These are phyloP conservation scores for Dipodascopsis uninucleata DNA, from an alignment of 805 yeast genomes.

Conservation along the genomic window DNA sequence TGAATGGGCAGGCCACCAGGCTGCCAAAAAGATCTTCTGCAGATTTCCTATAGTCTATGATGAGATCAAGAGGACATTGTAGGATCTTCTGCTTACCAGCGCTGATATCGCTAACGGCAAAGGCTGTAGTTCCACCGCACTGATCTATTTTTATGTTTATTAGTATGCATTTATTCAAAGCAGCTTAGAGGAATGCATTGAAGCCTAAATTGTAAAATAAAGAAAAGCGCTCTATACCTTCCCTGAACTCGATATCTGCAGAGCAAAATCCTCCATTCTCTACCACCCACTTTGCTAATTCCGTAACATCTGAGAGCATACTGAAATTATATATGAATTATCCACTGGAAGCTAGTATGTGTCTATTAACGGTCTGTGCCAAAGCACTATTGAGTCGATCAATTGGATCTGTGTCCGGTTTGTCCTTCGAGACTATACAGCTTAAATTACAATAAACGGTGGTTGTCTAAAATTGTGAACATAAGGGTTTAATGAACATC, in stretches of 20 bases:
- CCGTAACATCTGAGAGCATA: constrained; percentile 2
- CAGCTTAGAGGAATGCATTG: no score
- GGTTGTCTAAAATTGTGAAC: no score
- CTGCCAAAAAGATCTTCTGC: constrained; percentile 8
- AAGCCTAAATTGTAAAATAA: not conserved
- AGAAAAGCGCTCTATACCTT: constrained; percentile 3
- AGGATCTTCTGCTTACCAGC: constrained; percentile 3
- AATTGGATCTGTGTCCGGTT: no score
- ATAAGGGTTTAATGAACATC: no score
- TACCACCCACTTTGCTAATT: constrained; percentile 15
- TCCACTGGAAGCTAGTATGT: no score
- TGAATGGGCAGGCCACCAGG: constrained; percentile 7
- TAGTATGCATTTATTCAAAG: no score
- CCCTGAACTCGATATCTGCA: constrained; percentile 6
- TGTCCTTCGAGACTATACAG: no score
- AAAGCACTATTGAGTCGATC: no score
- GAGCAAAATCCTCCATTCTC: constrained; percentile 19
- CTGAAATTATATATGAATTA: no score
- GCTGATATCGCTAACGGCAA: constrained; percentile 5
- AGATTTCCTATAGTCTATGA: constrained; percentile 20
- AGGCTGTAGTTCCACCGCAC: constrained; percentile 18
- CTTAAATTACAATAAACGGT: no score
- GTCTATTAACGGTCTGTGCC: no score
- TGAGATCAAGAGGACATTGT: constrained; percentile 18
- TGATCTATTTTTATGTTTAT: constrained; percentile 2